Conservation (phyloP, 768 basidiomycete species). For the Boletus reticuloceps region DNA sequence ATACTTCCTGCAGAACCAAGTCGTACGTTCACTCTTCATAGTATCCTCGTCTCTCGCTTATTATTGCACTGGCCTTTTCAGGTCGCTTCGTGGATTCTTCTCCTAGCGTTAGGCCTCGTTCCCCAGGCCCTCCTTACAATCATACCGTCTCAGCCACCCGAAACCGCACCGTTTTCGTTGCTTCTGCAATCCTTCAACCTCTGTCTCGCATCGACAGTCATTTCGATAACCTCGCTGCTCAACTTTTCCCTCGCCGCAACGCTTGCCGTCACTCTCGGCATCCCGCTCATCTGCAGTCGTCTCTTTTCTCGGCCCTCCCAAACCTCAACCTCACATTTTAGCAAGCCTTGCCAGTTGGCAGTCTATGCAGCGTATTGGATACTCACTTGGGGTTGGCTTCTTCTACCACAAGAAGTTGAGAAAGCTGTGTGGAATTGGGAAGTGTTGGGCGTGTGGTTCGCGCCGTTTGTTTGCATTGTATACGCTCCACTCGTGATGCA, state of each 20-base stretch:
- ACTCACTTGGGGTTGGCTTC: constrained; percentile 60
- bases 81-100: constrained; percentile 30
- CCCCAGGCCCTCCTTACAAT: constrained; percentile 34
- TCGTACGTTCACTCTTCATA: constrained; percentile 34
- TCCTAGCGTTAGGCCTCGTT: constrained; percentile 30
- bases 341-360: constrained; percentile 2
- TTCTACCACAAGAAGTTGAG: constrained; percentile 42
- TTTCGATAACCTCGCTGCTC: constrained; percentile 82
- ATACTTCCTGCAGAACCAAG: constrained; percentile 40
- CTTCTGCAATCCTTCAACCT: constrained; percentile 74
- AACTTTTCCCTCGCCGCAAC: constrained; percentile 88
- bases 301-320: constrained; percentile 22
- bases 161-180: constrained; percentile 39
- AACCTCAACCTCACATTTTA: constrained; percentile 26
- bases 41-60: neutral
- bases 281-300: constrained; percentile 58
- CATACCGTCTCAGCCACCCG: constrained; percentile 22
- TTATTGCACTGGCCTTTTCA: constrained; percentile 21
- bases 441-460: constrained; percentile 77
- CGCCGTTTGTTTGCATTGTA: constrained; percentile 77
- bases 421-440: constrained; percentile 75
- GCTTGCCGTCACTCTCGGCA: constrained; percentile 60
- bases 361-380: constrained; percentile 39
- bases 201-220: constrained; percentile 80
- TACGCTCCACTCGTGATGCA: constrained; percentile 75